Evolutionary conservation across 2,329 filamentous ascomycete genomes (phyloP).

Genomic region (Epichloe sp.): DNA sequence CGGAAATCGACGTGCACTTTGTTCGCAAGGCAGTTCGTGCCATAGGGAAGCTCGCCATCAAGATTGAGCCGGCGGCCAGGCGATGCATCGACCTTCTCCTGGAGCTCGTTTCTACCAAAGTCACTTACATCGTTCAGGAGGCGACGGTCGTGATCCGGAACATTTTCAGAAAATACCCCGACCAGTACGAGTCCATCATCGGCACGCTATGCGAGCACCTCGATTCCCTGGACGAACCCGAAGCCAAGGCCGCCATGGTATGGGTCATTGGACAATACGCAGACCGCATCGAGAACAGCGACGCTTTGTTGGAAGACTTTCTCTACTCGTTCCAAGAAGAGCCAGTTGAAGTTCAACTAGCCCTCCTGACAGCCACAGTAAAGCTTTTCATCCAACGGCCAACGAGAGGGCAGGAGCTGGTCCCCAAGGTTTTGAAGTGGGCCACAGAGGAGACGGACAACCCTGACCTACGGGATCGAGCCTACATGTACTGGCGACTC

Average conservation of each 20-base stretch:
- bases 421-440: slow-evolving; percentile 94
- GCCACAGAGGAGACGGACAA: slow-evolving; percentile 99
- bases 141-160: slow-evolving; percentile 97
- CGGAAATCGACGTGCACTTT: slow-evolving; percentile 97
- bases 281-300: slow-evolving; percentile 92
- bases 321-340: slow-evolving; percentile 89
- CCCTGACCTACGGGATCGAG: slow-evolving; percentile 85
- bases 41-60: slow-evolving; percentile 96
- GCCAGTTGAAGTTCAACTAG: slow-evolving; percentile 87
- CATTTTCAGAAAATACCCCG: slow-evolving; percentile 98
- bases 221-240: slow-evolving; percentile 90
- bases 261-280: slow-evolving; percentile 99
- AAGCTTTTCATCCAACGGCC: slow-evolving; percentile 97
- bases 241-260: slow-evolving; percentile 96
- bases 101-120: slow-evolving; percentile 91
- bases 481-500: slow-evolving; percentile 99
- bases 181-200: slow-evolving; percentile 97
- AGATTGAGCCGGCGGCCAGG: slow-evolving; percentile 87
- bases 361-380: slow-evolving; percentile 87
- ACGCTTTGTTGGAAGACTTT: slow-evolving; percentile 88
- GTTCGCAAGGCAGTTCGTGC: slow-evolving; percentile 94
- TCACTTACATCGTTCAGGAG: slow-evolving; percentile 97
- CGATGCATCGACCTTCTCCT: slow-evolving; percentile 87
- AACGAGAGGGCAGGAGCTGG: slow-evolving; percentile 83
- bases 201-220: slow-evolving; percentile 90